Conservation (phyloP, 1,284 basidiomycete genomes). For the Ustilago trichophora region DNA sequence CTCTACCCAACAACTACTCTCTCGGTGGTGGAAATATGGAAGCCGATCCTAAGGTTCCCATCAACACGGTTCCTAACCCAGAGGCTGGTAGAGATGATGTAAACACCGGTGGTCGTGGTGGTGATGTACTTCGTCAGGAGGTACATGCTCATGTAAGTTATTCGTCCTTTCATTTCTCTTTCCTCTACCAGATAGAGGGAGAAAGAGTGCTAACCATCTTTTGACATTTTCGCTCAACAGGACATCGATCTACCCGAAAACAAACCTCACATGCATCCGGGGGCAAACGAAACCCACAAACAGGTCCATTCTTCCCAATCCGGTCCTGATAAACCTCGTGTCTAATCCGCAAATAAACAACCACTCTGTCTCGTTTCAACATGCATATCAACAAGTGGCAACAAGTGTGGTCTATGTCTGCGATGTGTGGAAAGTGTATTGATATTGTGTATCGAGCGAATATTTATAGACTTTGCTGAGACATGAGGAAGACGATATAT, state of each 20-base stretch:
- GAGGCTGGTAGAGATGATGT: constrained; percentile 27
- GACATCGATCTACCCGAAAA: constrained; percentile 35
- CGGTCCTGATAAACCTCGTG: constrained; percentile 32
- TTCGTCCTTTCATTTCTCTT: no score
- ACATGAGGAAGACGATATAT: no score
- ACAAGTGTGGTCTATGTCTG: no score
- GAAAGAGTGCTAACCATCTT: no score
- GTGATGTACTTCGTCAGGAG: constrained; percentile 19
- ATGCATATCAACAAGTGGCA: no score
- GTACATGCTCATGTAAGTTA: constrained; percentile 26
- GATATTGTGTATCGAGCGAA: no score
- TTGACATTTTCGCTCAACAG: no score
- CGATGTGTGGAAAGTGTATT: no score
- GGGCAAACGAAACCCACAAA: constrained; percentile 33
- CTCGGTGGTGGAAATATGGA: constrained; percentile 30
- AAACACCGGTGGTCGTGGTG: constrained; percentile 37
- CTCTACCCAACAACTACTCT: constrained; percentile 37
- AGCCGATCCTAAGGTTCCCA: constrained; percentile 28
- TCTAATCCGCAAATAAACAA: constrained; percentile 5
- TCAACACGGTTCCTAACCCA: constrained; percentile 20
- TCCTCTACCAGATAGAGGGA: no score
- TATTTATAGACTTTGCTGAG: no score
- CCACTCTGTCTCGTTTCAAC: no score
- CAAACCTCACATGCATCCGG: constrained; percentile 30
- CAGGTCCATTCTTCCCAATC: constrained; percentile 20